These are phyloP conservation scores for Trichoderma lentiforme DNA, from an alignment of 2,329 filamentous ascomycete species.

Conservation along the genomic window DNA sequence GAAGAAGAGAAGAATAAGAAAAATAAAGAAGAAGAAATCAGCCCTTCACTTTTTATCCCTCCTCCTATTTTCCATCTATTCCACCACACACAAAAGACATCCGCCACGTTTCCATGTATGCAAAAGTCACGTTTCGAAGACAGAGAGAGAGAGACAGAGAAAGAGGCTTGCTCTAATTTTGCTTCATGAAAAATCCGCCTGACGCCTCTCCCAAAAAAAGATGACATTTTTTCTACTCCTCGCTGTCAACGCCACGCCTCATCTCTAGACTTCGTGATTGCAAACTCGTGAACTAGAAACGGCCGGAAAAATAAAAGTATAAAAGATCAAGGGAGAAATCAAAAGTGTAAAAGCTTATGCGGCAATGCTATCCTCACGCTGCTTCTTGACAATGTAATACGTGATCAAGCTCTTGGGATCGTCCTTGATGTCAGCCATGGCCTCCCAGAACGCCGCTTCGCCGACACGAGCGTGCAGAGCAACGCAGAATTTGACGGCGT, in stretches of 20 bases:
- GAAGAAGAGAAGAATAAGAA: not conserved
- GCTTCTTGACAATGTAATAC: constrained; percentile 74
- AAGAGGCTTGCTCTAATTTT: not conserved
- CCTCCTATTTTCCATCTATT: not conserved
- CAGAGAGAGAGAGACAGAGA: not conserved
- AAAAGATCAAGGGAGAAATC: not conserved
- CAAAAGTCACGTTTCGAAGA: not conserved
- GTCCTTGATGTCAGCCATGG: constrained; percentile 61
- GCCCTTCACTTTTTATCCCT: not conserved
- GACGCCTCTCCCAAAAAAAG: not conserved
- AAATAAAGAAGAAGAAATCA: not conserved
- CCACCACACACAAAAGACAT: not conserved
- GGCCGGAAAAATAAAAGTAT: not conserved
- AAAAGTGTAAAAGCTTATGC: constrained; percentile 3
- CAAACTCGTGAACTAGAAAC: not conserved
- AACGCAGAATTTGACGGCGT: constrained; percentile 76
- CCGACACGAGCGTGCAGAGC: constrained; percentile 63
- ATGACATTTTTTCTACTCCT: not conserved
- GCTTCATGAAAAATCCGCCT: not conserved
- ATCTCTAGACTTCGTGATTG: not conserved
- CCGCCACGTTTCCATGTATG: not conserved
- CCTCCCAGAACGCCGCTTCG: constrained; percentile 63
- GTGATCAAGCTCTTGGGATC: constrained; percentile 74
- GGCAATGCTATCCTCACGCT: constrained; percentile 47
- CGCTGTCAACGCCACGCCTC: not conserved